Evolutionary conservation across 768 basidiomycete species (phyloP).

Genomic region (Rhodotorula sphaerocarpa): DNA sequence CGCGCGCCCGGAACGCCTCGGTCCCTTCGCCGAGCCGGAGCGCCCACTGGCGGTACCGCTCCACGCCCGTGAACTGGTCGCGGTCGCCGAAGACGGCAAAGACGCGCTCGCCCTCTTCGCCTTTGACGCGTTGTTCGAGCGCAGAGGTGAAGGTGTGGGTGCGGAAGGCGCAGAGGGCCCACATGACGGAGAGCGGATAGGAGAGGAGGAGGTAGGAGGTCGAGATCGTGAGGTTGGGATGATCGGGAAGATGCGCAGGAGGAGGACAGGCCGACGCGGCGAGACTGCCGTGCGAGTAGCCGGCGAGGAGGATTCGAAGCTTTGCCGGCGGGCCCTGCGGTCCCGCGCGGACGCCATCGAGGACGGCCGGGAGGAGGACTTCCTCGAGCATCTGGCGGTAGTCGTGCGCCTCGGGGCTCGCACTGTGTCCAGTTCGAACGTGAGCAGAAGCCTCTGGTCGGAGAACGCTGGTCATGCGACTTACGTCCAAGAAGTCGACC

Average conservation of each 20-base stretch:
- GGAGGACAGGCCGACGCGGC: slow-evolving; percentile 20
- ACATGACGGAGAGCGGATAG: slow-evolving; percentile 38
- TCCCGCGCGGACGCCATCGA: background rate
- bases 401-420: slow-evolving; percentile 24
- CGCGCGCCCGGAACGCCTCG: background rate
- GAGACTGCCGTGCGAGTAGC: slow-evolving; percentile 37
- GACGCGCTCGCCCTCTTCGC: background rate
- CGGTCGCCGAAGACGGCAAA: slow-evolving; percentile 23
- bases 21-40: background rate
- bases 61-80: slow-evolving; percentile 32
- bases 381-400: slow-evolving; percentile 22
- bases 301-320: slow-evolving; percentile 19
- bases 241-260: background rate
- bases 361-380: slow-evolving; percentile 12
- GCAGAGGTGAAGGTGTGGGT: background rate
- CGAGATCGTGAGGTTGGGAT: background rate
- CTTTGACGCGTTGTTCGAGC: background rate
- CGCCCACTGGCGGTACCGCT: slow-evolving; percentile 22
- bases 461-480: no score
- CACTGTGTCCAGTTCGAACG: no score
- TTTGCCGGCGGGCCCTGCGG: background rate
- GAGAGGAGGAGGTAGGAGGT: slow-evolving; percentile 34
- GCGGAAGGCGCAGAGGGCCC: slow-evolving; percentile 32
- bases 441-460: no score
- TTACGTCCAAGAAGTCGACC: slow-evolving; percentile 21